Conservation (phyloP, 441 rosid genomes). For the Raphanus hybrid region DNA sequence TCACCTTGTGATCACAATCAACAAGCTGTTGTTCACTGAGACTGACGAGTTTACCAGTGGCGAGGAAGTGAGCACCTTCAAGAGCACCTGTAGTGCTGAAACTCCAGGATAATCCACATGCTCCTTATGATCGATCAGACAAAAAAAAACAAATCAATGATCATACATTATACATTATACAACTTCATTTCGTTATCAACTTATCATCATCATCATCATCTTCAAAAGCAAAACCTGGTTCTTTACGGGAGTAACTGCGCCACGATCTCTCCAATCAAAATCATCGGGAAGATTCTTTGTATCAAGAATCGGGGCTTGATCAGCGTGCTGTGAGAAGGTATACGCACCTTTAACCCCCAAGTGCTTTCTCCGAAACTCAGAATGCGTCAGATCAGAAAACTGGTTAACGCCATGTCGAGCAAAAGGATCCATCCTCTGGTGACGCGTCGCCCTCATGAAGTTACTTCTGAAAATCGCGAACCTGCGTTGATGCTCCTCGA, state of each 20-base stretch:
- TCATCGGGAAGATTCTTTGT: conserved; percentile 72
- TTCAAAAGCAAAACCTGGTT: conserved; percentile 60
- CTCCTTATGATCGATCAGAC: conserved; percentile 53
- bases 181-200: not conserved
- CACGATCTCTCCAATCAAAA: conserved; percentile 94
- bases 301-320: conserved; percentile 78
- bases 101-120: conserved; percentile 98
- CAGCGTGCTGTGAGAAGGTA: conserved; percentile 70
- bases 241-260: conserved; percentile 81
- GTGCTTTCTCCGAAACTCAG: conserved; percentile 63
- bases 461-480: conserved; percentile 64
- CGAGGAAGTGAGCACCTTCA: conserved; percentile 89
- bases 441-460: conserved; percentile 68
- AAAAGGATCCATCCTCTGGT: conserved; percentile 81
- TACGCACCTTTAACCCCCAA: conserved; percentile 62
- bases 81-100: conserved; percentile 94
- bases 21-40: conserved; percentile 99
- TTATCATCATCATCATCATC: not conserved
- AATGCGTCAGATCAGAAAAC: conserved; percentile 87
- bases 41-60: conserved; percentile 87
- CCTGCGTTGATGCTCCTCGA: conserved; percentile 76
- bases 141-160: not conserved
- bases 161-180: not conserved
- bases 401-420: conserved; percentile 87
- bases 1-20: conserved; percentile 97